Evolutionary conservation across 768 basidiomycete genomes (phyloP).

Genomic region (Saitozyma sp.): DNA sequence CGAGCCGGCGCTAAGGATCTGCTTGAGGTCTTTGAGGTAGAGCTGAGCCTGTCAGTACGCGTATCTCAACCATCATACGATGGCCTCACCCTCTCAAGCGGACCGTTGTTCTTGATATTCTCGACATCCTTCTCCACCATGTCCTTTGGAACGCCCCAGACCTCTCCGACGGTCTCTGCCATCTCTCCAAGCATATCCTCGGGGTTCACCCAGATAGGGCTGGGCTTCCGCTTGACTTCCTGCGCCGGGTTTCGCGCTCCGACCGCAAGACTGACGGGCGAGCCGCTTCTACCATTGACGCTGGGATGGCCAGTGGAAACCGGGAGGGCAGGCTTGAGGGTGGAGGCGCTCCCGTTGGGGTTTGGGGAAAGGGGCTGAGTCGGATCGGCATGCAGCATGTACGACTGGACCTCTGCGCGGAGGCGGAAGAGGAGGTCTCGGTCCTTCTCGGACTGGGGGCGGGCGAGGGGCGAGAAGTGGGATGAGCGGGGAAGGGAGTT

Average conservation of each 20-base stretch:
- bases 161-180: constrained; percentile 30
- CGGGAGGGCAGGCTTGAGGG: constrained; percentile 2
- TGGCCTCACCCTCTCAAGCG: constrained; percentile 38
- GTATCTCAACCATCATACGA: background rate
- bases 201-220: constrained; percentile 18
- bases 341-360: constrained; percentile 10
- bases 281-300: background rate
- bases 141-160: constrained; percentile 30
- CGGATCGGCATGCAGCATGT: constrained; percentile 22
- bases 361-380: constrained; percentile 16
- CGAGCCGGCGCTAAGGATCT: constrained; percentile 27
- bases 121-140: constrained; percentile 35
- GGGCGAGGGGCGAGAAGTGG: constrained; percentile 31
- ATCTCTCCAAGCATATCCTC: constrained; percentile 17
- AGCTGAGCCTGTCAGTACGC: constrained; percentile 9
- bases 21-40: constrained; percentile 45
- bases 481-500: constrained; percentile 29
- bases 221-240: constrained; percentile 31
- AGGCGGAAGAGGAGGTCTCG: constrained; percentile 38
- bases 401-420: constrained; percentile 38
- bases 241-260: constrained; percentile 12
- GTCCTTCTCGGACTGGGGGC: constrained; percentile 40
- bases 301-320: background rate
- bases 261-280: constrained; percentile 3
- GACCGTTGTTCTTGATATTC: constrained; percentile 25